Conservation (phyloP, 176 grass and related monocot species). For the Rhynchospora tenuis region DNA sequence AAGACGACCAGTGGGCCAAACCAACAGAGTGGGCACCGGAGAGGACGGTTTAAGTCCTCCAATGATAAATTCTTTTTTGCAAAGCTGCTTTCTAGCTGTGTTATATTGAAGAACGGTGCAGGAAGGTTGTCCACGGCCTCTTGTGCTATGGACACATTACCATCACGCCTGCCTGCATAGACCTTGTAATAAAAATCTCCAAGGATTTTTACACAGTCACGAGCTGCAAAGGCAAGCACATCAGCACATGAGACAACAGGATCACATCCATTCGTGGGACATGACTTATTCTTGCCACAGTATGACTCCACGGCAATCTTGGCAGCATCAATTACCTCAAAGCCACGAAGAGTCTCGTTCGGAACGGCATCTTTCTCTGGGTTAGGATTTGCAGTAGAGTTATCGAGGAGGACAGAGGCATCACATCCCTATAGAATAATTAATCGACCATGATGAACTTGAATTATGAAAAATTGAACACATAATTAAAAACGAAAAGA, state of each 20-base stretch:
- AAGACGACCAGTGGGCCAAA: slow-evolving; percentile 47
- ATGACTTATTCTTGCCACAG: background rate
- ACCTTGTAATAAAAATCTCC: slow-evolving; percentile 28
- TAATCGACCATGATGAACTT: background rate
- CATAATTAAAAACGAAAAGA: background rate
- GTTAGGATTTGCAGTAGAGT: background rate
- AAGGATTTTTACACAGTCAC: slow-evolving; percentile 39
- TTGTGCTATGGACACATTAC: slow-evolving; percentile 21
- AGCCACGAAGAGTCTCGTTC: slow-evolving; percentile 49
- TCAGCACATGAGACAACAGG: slow-evolving; percentile 43
- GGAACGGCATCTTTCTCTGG: slow-evolving; percentile 39
- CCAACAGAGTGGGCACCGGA: slow-evolving; percentile 53
- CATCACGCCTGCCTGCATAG: slow-evolving; percentile 29
- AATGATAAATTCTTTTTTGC: slow-evolving; percentile 12
- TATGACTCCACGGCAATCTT: slow-evolving; percentile 25
- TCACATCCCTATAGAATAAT: slow-evolving; percentile 49
- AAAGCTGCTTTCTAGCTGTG: slow-evolving; percentile 29
- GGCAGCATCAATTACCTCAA: slow-evolving; percentile 50
- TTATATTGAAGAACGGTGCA: background rate
- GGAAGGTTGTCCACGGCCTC: slow-evolving; percentile 29
- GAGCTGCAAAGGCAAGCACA: slow-evolving; percentile 39
- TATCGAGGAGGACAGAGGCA: slow-evolving; percentile 49
- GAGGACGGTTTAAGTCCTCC: slow-evolving; percentile 43
- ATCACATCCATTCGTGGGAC: background rate
- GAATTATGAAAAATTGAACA: background rate